Evolutionary conservation across 2,329 filamentous ascomycete genomes (phyloP).

Genomic region (Talaromyces verruculosus): DNA sequence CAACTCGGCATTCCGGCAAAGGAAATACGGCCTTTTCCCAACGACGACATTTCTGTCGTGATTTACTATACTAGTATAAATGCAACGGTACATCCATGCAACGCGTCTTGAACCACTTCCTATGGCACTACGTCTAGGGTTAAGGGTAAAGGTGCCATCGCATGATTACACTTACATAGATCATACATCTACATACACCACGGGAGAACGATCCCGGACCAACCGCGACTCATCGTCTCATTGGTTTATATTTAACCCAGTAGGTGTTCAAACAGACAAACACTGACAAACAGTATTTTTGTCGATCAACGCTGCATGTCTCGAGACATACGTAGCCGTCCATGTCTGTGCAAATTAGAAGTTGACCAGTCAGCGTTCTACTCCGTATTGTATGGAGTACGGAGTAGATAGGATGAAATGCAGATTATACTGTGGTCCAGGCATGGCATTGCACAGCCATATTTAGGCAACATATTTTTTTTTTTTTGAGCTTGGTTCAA

Average conservation of each 20-base stretch:
- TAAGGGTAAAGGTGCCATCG: neutral
- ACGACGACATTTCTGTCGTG: neutral
- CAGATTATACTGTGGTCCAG: neutral
- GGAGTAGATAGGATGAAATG: too few species aligned
- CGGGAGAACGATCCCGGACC: neutral
- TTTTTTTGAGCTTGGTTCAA: neutral
- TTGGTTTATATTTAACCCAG: neutral
- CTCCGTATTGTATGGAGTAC: neutral
- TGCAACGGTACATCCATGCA: conserved; percentile 5
- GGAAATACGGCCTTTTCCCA: neutral
- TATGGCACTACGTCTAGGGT: neutral
- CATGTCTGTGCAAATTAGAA: neutral
- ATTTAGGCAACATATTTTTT: neutral
- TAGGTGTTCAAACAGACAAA: too few species aligned
- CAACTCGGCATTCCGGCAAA: neutral
- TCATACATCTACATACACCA: neutral
- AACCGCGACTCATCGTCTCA: neutral
- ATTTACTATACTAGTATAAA: neutral
- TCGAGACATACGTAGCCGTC: neutral
- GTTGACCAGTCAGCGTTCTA: neutral
- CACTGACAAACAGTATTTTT: neutral
- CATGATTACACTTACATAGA: neutral
- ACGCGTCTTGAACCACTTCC: neutral
- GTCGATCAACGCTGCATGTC: neutral
- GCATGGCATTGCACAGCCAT: neutral